These are phyloP conservation scores for Trametes maxima DNA, from an alignment of 768 basidiomycete species.

Conservation along the genomic window DNA sequence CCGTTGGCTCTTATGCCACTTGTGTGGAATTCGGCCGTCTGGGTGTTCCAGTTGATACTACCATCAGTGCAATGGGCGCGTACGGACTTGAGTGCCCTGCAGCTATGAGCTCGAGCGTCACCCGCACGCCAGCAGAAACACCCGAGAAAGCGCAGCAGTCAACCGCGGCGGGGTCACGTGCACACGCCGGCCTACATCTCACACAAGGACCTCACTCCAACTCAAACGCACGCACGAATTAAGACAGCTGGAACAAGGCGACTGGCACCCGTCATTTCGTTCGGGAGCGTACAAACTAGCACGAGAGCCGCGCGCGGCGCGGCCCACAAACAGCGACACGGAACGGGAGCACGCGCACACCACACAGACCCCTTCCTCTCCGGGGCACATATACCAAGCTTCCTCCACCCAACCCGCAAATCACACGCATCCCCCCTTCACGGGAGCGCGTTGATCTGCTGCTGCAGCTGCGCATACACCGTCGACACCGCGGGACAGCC, in stretches of 20 bases:
- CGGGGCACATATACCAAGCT: slow-evolving; percentile 9
- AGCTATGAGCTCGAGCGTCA: too few species aligned
- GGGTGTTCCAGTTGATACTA: too few species aligned
- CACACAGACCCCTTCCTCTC: background rate
- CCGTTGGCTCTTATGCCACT: too few species aligned
- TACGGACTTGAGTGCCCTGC: too few species aligned
- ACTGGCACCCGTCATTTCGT: slow-evolving; percentile 23
- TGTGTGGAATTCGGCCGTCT: too few species aligned
- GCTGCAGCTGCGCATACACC: slow-evolving; percentile 43
- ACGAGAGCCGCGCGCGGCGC: slow-evolving; percentile 6
- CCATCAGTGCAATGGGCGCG: too few species aligned
- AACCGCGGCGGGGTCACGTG: background rate
- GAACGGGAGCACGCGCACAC: background rate
- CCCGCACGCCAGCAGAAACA: too few species aligned
- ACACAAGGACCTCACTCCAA: background rate
- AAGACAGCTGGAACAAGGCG: slow-evolving; percentile 23
- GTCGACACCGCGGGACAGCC: slow-evolving; percentile 70
- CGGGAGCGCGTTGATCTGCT: slow-evolving; percentile 29
- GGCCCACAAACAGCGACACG: background rate
- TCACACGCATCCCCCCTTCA: background rate
- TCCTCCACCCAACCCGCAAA: too few species aligned
- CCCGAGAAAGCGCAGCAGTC: background rate
- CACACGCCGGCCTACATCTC: background rate
- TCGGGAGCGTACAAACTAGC: slow-evolving; percentile 17
- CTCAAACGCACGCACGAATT: background rate